Evolutionary conservation across 2,329 filamentous ascomycete species (phyloP), one percentile per base, ranked within the genome.

Genomic region (Monosporascus sp.): DNA sequence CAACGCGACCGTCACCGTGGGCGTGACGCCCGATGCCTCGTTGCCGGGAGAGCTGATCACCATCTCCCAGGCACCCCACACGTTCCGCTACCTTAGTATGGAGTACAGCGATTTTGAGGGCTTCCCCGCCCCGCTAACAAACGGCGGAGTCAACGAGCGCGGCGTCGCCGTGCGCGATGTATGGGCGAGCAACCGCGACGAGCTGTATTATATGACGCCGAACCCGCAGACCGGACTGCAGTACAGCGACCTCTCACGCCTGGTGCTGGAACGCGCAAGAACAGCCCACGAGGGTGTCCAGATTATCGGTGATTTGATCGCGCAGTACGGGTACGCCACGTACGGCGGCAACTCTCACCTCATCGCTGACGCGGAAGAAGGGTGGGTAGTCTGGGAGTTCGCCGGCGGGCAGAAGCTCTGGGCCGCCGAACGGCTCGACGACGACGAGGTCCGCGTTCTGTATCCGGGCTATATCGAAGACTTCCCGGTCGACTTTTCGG

Each of bases 291-390:
- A 74, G 50, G 72, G 72, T n/a, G 72, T 73, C 0, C 69, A 74
- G 53, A 67, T 74, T 27, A 73, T 74, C 24, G 72, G 71, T 1
- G 60, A 67, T 7, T 55, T 74, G 54, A 69, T 74, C 19, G 63
- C 65, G 7, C 61, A 70, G 52, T 68, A 74, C 46, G 72, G 72
- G 7, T 71, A 74, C 53, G 68, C 72, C 5, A 69, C 70, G 19
- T 75, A 74, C 49, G 72, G 72, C 3, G 72, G 72, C 1, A 74
- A 74, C 57, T 69, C 70, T 19, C 72, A 74, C 53, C 66, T 75
- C 3, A 70, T 74, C 31, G 72, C 72, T 17, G 63, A 66, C 57
- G 61, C 60, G 46, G 60, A 65, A 55, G 64, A 66, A 50, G 64
- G 63, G 20, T 66, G 64, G 64, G 57, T 65, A 0, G 63, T 66